Evolutionary conservation across 2,329 filamentous ascomycete genomes (phyloP), one percentile per base, ranked within the genome.

Genomic region (Stagonosporopsis chrysanthemi): DNA sequence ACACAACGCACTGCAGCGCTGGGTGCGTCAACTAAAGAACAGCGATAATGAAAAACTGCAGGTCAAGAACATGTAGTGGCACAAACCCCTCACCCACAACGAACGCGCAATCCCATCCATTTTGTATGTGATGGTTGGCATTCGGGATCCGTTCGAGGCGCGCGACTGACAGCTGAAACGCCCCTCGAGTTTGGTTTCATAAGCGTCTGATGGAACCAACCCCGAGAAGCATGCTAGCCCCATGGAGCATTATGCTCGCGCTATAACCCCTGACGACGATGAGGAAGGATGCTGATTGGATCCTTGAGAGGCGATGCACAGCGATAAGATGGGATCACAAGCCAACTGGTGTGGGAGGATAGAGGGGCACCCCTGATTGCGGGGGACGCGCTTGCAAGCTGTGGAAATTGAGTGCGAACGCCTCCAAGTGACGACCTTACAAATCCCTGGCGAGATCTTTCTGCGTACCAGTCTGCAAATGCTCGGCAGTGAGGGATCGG

Each of bases 131-230:
- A 52, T 52, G 48, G 48, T 48, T 57, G 48, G 38, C 48, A 39
- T 57, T 52, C 48, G 54, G 54, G 33, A 52, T 31, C 39, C 48
- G 54, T 57, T 26, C 43, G 54, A 57, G 54, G 48, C 54, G 54
- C 54, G 54, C 54, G 48, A 57, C 48, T 57, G 54, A 52, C 48
- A 57, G 48, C 48, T 52, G 48, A 57, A 57, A 57, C 48, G 24
- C 45, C 29, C 48, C 42, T 47, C 43, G 38, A 28, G 54, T 48
- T 42, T 56, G 48, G 54, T 57, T 48, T 57, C 48, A 41, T 19
- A 19, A 35, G 24, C 19, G 47, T 56, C 28, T 56, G 46, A 51
- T 56, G 47, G 53, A 28, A 43, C 48, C 42, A 57, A 52, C 38
- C 39, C 48, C 48, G 48, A 39, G 33, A 57, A 19, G n/a, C 2